Percentiles rank a stretch among this genome's conserved stretches.
Conservation (phyloP, 371 early-diverging fungal species). For the Mycotypha africana region DNA sequence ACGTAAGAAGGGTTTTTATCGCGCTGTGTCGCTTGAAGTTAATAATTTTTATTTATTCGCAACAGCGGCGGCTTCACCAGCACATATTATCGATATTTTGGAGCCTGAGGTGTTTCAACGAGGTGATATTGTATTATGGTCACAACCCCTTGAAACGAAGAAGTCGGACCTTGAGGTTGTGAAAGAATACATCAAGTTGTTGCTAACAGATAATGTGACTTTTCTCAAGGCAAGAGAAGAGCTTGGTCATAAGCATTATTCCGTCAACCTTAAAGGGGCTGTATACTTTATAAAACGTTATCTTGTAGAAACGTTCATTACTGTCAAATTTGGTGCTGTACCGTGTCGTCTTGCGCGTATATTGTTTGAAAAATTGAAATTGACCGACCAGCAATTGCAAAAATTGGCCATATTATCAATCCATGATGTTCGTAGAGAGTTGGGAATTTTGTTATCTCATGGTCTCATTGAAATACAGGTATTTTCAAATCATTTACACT, state of each 20-base stretch:
- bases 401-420: constrained; percentile 74
- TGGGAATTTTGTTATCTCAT: constrained; percentile 54
- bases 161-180: constrained; percentile 35
- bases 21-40: no score
- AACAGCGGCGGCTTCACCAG: constrained; percentile 41
- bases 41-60: no score
- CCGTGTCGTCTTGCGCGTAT: constrained; percentile 70
- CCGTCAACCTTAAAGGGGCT: constrained; percentile 54
- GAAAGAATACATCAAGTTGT: constrained; percentile 58
- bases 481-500: background rate
- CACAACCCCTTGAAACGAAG: constrained; percentile 11
- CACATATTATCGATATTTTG: constrained; percentile 49
- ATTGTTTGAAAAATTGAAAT: constrained; percentile 70
- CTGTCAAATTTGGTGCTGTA: constrained; percentile 66
- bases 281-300: constrained; percentile 49
- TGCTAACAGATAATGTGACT: constrained; percentile 53
- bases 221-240: constrained; percentile 66
- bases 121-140: constrained; percentile 47
- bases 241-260: constrained; percentile 68
- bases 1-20: constrained; percentile 15
- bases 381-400: constrained; percentile 77
- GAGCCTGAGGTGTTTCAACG: constrained; percentile 42
- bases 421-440: constrained; percentile 62
- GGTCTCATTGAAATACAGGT: constrained; percentile 69
- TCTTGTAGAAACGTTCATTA: constrained; percentile 60